These are phyloP conservation scores for Amanita polypyramis DNA, from an alignment of 768 basidiomycete genomes.

Conservation along the genomic window DNA sequence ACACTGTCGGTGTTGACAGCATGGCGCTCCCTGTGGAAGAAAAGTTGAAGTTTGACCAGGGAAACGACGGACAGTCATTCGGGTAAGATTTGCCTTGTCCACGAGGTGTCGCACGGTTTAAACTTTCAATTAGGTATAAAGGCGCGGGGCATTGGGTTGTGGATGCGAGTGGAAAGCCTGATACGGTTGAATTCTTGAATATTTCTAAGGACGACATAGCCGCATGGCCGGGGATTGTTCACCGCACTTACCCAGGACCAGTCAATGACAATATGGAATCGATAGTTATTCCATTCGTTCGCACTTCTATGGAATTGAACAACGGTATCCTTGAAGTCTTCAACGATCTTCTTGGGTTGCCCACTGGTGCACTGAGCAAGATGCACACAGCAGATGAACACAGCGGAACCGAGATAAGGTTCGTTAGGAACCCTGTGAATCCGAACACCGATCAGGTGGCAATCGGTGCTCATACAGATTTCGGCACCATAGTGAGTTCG, in stretches of 20 bases:
- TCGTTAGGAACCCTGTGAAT: constrained; percentile 43
- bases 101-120: constrained; percentile 9
- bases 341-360: constrained; percentile 26
- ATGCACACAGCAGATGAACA: constrained; percentile 34
- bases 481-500: constrained; percentile 49
- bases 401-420: constrained; percentile 48
- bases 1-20: constrained; percentile 41
- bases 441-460: no score
- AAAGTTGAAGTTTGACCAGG: constrained; percentile 49
- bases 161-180: constrained; percentile 45
- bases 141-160: constrained; percentile 52
- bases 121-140: constrained; percentile 36
- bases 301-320: constrained; percentile 47
- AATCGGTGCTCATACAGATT: constrained; percentile 57
- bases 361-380: constrained; percentile 19
- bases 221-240: constrained; percentile 41
- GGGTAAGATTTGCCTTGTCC: constrained; percentile 18
- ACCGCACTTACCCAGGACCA: constrained; percentile 47
- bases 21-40: constrained; percentile 45
- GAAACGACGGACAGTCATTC: constrained; percentile 30
- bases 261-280: constrained; percentile 39
- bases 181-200: constrained; percentile 56
- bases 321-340: constrained; percentile 42
- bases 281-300: constrained; percentile 43
- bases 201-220: constrained; percentile 61